Evolutionary conservation across 1,284 basidiomycete species (phyloP).

Genomic region (Pascua guehoae): DNA sequence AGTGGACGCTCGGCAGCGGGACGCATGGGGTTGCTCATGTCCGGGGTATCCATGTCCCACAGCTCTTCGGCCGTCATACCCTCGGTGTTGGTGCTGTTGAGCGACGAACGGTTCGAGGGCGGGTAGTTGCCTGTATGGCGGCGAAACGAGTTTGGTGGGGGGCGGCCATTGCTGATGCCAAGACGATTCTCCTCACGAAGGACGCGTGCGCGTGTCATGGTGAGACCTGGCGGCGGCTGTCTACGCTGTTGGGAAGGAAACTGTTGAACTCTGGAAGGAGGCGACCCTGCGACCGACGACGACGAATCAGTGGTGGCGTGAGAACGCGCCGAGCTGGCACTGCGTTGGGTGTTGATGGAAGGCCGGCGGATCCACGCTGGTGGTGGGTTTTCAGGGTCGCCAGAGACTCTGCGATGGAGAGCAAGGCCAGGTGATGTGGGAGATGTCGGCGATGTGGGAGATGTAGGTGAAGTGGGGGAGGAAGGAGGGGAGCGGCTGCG

Average conservation of each 20-base stretch:
- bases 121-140: constrained; percentile 9
- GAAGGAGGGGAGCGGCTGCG: constrained; percentile 16
- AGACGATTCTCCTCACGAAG: constrained; percentile 7
- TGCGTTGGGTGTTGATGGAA: constrained; percentile 1
- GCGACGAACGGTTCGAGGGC: constrained; percentile 34
- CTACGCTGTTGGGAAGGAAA: constrained; percentile 12
- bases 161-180: not conserved
- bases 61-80: constrained; percentile 42
- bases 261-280: not conserved
- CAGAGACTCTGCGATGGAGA: constrained; percentile 33
- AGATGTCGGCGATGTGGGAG: constrained; percentile 16
- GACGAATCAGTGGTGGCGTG: not conserved
- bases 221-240: constrained; percentile 12
- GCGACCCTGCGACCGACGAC: constrained; percentile 5
- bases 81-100: constrained; percentile 23
- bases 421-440: constrained; percentile 7
- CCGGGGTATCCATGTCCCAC: constrained; percentile 39
- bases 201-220: constrained; percentile 16
- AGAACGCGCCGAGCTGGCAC: not conserved
- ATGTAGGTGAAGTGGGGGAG: not conserved
- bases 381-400: constrained; percentile 39
- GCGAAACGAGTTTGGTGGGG: constrained; percentile 6
- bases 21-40: constrained; percentile 46
- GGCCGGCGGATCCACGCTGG: constrained; percentile 44
- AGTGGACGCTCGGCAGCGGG: constrained; percentile 41